Evolutionary conservation across 805 yeast genomes (phyloP).

Genomic region (Yarrowia sp.): DNA sequence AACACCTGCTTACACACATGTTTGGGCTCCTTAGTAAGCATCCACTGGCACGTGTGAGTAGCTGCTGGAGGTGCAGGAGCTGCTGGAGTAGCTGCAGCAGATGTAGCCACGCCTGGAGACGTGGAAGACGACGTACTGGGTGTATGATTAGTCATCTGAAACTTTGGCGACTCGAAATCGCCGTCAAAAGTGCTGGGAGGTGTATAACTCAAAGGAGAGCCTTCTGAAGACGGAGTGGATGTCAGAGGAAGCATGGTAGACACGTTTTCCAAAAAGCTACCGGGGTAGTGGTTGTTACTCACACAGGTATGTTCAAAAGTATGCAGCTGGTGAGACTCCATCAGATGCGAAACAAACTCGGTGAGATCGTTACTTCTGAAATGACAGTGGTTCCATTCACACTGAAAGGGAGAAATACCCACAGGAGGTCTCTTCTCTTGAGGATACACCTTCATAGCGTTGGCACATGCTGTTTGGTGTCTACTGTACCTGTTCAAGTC

Average conservation of each 20-base stretch:
- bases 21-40: conserved; percentile 1
- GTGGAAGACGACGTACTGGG: background rate
- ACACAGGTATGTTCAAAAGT: conserved; percentile 33
- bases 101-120: background rate
- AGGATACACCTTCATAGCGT: conserved; percentile 27
- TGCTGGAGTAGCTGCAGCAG: background rate
- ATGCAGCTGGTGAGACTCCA: conserved; percentile 42
- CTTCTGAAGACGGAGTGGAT: background rate
- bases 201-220: background rate
- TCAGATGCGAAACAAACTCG: conserved; percentile 58
- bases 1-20: conserved; percentile 53
- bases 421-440: conserved; percentile 13
- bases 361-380: conserved; percentile 54
- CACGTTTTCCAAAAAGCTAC: conserved; percentile 28
- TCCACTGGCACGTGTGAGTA: conserved; percentile 10
- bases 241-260: conserved; percentile 15
- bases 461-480: conserved; percentile 16
- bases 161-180: conserved; percentile 10
- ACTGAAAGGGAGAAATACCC: conserved; percentile 40
- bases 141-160: background rate
- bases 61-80: background rate
- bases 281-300: conserved; percentile 31
- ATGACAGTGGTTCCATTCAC: conserved; percentile 78
- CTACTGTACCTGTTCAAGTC: conserved; percentile 28
- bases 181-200: conserved; percentile 8